phyloP scores from a whole-genome alignment of 2,329 filamentous ascomycete species.

The Ascochyta pisi region DNA sequence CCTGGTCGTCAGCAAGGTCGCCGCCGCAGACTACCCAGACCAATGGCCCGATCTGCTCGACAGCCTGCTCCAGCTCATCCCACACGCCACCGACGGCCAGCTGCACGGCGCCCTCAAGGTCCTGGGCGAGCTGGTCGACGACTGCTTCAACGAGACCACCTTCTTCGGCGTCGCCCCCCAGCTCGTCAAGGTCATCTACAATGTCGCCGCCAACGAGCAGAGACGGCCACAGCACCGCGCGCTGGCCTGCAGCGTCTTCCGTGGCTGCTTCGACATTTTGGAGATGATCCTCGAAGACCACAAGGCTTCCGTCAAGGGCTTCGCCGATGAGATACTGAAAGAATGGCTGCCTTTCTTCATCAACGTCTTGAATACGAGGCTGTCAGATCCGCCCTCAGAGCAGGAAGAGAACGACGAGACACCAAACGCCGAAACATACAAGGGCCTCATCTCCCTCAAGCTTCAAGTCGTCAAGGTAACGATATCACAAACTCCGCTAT shows the following conservation, averaged over 20 bases:
- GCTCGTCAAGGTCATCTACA: constrained; percentile 82
- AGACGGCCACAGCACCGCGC: constrained; percentile 80
- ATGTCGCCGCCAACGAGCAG: constrained; percentile 77
- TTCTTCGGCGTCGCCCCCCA: constrained; percentile 90
- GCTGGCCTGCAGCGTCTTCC: constrained; percentile 87
- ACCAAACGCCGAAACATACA: constrained; percentile 70
- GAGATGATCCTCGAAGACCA: constrained; percentile 97
- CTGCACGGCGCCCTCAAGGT: constrained; percentile 90
- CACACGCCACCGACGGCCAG: constrained; percentile 76
- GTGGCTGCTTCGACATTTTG: constrained; percentile 90
- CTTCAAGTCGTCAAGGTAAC: constrained; percentile 83
- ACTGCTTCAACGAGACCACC: constrained; percentile 90
- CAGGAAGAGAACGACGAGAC: constrained; percentile 65
- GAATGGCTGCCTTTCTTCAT: constrained; percentile 93
- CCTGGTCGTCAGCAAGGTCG: constrained; percentile 91
- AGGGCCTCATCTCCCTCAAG: constrained; percentile 85
- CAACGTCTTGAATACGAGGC: constrained; percentile 73
- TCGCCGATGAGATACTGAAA: constrained; percentile 83
- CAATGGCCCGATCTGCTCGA: constrained; percentile 92
- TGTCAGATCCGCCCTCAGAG: constrained; percentile 67
- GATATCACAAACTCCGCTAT: neutral
- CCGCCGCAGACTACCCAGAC: constrained; percentile 89
- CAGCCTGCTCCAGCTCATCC: constrained; percentile 77
- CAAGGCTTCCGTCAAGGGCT: constrained; percentile 81
- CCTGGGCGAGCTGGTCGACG: constrained; percentile 87